A percentile compares a stretch with the other conserved stretches of the same genome.
phyloP scores from a whole-genome alignment of 2,329 filamentous ascomycete species.

The Sarocladium brachiariae region DNA sequence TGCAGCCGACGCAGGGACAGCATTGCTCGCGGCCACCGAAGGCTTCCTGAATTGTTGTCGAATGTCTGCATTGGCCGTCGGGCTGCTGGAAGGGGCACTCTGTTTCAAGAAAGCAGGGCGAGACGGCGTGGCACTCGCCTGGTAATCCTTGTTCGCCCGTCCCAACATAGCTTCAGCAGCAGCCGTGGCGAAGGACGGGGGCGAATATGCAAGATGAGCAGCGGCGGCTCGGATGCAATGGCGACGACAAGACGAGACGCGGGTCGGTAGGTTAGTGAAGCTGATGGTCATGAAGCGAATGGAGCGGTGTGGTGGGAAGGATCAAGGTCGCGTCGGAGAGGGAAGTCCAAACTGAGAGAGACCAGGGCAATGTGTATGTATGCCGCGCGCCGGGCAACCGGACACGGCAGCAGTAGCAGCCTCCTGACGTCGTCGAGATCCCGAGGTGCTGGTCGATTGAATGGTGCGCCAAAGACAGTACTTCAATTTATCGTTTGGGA shows the following conservation, averaged over 20 bases:
- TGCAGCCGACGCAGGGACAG: slow-evolving; percentile 29
- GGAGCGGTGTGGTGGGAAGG: neutral
- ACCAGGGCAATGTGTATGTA: neutral
- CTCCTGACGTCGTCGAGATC: no score
- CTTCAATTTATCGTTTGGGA: no score
- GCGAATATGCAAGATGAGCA: neutral
- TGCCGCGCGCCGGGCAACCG: neutral
- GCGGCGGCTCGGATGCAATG: slow-evolving; percentile 3
- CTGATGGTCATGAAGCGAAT: slow-evolving; percentile 1
- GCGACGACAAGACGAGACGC: neutral
- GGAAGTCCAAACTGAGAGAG: neutral
- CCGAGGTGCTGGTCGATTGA: no score
- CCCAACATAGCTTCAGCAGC: slow-evolving; percentile 27
- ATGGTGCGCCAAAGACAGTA: no score
- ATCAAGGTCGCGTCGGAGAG: neutral
- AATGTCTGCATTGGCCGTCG: slow-evolving; percentile 40
- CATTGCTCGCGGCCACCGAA: slow-evolving; percentile 19
- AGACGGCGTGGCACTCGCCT: slow-evolving; percentile 27
- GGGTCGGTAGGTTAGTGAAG: slow-evolving; percentile 3
- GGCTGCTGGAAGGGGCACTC: slow-evolving; percentile 52
- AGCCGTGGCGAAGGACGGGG: slow-evolving; percentile 5
- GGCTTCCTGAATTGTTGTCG: slow-evolving; percentile 43
- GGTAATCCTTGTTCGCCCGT: slow-evolving; percentile 29
- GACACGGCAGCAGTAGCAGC: slow-evolving; percentile 1
- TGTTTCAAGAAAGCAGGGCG: slow-evolving; percentile 39